Conservation (phyloP, 352 stramenopile species). For the Pythium phragmiticola region DNA sequence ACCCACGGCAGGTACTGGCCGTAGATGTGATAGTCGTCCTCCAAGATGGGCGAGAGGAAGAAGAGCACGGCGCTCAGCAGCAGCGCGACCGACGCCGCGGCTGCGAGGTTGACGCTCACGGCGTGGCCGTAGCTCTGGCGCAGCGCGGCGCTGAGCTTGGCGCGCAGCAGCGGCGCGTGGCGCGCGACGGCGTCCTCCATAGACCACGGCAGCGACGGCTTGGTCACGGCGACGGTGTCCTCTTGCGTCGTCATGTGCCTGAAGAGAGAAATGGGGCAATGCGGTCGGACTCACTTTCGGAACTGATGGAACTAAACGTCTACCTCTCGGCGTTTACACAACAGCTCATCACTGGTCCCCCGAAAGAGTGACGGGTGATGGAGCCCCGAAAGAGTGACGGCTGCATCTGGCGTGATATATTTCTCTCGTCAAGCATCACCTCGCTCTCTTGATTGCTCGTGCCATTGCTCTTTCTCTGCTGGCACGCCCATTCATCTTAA, state of each 20-base stretch:
- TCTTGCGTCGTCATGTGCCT: not conserved
- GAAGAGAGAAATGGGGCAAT: no score
- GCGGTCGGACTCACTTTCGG: not conserved
- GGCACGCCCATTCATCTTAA: constrained; percentile 21
- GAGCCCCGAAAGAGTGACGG: not conserved
- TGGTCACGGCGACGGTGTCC: not conserved
- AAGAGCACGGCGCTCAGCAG: constrained; percentile 53
- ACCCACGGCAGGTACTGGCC: constrained; percentile 51
- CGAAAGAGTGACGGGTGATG: not conserved
- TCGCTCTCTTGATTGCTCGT: not conserved
- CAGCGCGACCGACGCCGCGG: constrained; percentile 41
- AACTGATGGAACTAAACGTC: not conserved
- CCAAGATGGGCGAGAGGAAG: constrained; percentile 51
- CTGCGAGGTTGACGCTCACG: constrained; percentile 55
- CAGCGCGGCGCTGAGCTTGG: constrained; percentile 41
- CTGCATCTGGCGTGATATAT: not conserved
- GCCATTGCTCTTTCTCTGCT: no score
- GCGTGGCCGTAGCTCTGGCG: constrained; percentile 57
- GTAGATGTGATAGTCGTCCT: constrained; percentile 55
- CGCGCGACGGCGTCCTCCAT: constrained; percentile 8
- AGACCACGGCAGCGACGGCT: not conserved
- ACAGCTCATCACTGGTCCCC: not conserved
- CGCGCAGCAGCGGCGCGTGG: constrained; percentile 24
- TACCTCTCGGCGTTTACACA: constrained; percentile 7
- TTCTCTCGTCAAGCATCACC: not conserved